Evolutionary conservation across 345 rosid species (phyloP).

Genomic region (Pistacia vera): DNA sequence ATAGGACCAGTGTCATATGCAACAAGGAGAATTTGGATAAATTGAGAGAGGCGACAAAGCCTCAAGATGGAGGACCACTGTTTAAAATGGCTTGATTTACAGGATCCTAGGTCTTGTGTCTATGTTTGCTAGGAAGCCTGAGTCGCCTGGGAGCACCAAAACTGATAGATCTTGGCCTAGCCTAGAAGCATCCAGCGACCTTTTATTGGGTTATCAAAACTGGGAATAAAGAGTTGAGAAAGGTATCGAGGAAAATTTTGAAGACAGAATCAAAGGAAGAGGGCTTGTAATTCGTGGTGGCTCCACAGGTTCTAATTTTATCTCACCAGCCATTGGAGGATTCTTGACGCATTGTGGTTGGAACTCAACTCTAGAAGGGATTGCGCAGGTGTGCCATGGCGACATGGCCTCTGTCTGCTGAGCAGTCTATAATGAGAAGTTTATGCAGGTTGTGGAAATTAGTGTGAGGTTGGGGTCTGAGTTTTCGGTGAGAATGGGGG

Average conservation of each 20-base stretch:
- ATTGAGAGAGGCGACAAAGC: conserved; percentile 42
- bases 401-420: conserved; percentile 36
- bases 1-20: conserved; percentile 51
- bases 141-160: conserved; percentile 27
- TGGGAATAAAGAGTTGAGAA: conserved; percentile 10
- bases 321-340: conserved; percentile 17
- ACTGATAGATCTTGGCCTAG: conserved; percentile 47
- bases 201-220: conserved; percentile 35
- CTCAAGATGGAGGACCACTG: conserved; percentile 16
- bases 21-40: conserved; percentile 31
- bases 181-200: conserved; percentile 46
- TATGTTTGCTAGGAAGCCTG: conserved; percentile 57
- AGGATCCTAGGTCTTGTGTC: conserved; percentile 29
- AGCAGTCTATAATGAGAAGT: conserved; percentile 39
- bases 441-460: conserved; percentile 24
- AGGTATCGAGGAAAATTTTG: conserved; percentile 19
- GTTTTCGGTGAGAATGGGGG: neutral
- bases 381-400: conserved; percentile 31
- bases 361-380: conserved; percentile 12
- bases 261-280: neutral
- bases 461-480: conserved; percentile 26
- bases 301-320: conserved; percentile 28
- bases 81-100: conserved; percentile 32
- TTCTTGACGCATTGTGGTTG: conserved; percentile 36
- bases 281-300: neutral